Evolutionary conservation across 1,139 yeast species (phyloP).

Genomic region (Spathaspora jeffriesii): DNA sequence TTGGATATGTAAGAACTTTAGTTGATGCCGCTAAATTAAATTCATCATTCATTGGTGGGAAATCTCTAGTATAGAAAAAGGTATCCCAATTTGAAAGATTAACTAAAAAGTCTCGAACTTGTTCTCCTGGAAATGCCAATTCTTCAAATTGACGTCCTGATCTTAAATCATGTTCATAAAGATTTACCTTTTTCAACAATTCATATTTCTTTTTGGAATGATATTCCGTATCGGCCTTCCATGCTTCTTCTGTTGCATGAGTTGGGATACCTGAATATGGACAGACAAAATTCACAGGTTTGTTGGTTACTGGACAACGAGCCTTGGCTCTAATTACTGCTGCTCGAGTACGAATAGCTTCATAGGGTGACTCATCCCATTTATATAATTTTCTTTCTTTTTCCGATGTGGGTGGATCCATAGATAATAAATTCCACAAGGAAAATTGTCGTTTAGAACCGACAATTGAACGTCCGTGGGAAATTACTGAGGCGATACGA

Average conservation of each 20-base stretch:
- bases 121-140: conserved; percentile 86
- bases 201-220: conserved; percentile 70
- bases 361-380: conserved; percentile 93
- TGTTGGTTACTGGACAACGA: conserved; percentile 85
- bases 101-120: conserved; percentile 74
- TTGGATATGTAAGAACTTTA: conserved; percentile 89
- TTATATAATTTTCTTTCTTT: conserved; percentile 19
- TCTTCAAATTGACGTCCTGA: conserved; percentile 95
- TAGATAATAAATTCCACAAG: conserved; percentile 38
- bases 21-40: conserved; percentile 95
- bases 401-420: conserved; percentile 30
- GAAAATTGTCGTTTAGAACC: conserved; percentile 20
- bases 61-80: conserved; percentile 88
- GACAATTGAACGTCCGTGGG: background rate
- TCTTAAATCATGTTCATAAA: conserved; percentile 92
- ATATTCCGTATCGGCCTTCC: conserved; percentile 78
- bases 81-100: conserved; percentile 91
- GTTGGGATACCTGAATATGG: conserved; percentile 97
- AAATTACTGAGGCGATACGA: conserved; percentile 4
- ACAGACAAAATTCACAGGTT: conserved; percentile 82
- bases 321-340: conserved; percentile 88
- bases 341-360: conserved; percentile 87
- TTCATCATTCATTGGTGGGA: conserved; percentile 95
- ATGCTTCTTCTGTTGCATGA: conserved; percentile 87
- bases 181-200: conserved; percentile 79